Conservation (phyloP, 2,329 filamentous ascomycete genomes). For the Penicillium psychrosexuale region DNA sequence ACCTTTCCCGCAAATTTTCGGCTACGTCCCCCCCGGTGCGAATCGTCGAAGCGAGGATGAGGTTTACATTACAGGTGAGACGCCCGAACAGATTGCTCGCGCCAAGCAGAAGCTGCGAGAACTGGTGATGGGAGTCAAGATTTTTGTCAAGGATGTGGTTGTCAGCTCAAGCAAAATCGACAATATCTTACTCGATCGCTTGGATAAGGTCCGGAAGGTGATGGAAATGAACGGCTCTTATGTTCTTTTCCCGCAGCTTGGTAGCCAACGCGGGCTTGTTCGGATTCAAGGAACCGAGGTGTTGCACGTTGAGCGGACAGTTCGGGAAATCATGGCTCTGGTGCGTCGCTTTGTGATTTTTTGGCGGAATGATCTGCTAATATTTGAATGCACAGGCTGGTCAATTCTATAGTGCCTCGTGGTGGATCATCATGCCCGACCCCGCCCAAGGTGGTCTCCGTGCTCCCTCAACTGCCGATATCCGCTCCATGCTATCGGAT, state of each 20-base stretch:
- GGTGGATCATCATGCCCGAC: slow-evolving; percentile 84
- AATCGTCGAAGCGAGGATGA: slow-evolving; percentile 79
- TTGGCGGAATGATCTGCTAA: neutral
- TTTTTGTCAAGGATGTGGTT: slow-evolving; percentile 87
- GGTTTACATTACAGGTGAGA: slow-evolving; percentile 93
- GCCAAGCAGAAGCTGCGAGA: slow-evolving; percentile 92
- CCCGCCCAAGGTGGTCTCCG: slow-evolving; percentile 57
- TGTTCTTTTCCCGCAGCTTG: slow-evolving; percentile 85
- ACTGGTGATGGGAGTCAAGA: slow-evolving; percentile 72
- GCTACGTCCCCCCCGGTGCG: slow-evolving; percentile 80
- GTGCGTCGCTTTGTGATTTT: slow-evolving; percentile 52
- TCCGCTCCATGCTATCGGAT: slow-evolving; percentile 86
- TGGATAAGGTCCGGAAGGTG: slow-evolving; percentile 97
- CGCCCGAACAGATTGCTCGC: slow-evolving; percentile 73
- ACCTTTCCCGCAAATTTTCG: slow-evolving; percentile 86
- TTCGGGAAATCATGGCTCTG: slow-evolving; percentile 91
- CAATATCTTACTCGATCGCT: slow-evolving; percentile 80
- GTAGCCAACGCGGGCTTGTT: slow-evolving; percentile 77
- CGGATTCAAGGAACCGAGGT: slow-evolving; percentile 92
- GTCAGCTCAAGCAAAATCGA: slow-evolving; percentile 92
- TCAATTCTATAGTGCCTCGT: slow-evolving; percentile 95
- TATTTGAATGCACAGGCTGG: slow-evolving; percentile 60
- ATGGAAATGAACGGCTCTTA: slow-evolving; percentile 96
- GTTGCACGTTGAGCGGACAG: slow-evolving; percentile 88
- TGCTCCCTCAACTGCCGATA: slow-evolving; percentile 63